Base-by-base conservation (phyloP, 306 rosid genomes). In the Crotalaria pallida region DNA sequence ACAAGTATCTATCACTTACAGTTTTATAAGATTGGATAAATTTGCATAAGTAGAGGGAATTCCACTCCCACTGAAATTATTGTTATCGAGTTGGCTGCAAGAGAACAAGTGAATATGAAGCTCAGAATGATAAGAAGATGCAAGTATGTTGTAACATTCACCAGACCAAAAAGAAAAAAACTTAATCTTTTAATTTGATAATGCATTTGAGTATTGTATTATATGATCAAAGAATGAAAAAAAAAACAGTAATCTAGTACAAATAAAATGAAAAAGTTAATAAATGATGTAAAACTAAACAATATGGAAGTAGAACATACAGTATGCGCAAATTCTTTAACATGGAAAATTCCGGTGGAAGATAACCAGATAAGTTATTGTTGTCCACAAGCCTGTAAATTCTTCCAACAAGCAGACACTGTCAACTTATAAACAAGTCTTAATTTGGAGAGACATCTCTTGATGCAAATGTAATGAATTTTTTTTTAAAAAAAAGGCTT, bases 351-450 rank as follows among this genome's bases (percentile, higher is more conserved):
- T 86, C 86, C 27, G 85, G 76, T 36, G 91, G 91, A 66, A 86
- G 91, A 65, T 11, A 0, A 49, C 91, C 88, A 19, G 85, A 60
- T 24, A 86, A 66, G 67, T 86, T 71, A 72, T 86, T 86, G 80
- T 67, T 86, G 77, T 86, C 91, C 74, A 84, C 49, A 74, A 86
- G 91, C 85, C 91, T 86, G 80, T 19, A 77, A 66, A 79, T 36
- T 49, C 72, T 52, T 76, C 31, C 47, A 77, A 69, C 45, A 72
- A 77, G 43, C 7, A 65, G 50, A 31, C 44, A 65, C 21, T 6
- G 60, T 33, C 22, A 72, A 66, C 73, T 59, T 16, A 64, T 45
- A 47, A 9, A 60, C 21, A 26, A 50, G 19, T 60, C 16, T 52
- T 12, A 70, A 69, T 44, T 29, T 3, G 21, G 33, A 65, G 50